Evolutionary conservation across 2,329 filamentous ascomycete genomes (phyloP).

Genomic region (Zarea fungicola): DNA sequence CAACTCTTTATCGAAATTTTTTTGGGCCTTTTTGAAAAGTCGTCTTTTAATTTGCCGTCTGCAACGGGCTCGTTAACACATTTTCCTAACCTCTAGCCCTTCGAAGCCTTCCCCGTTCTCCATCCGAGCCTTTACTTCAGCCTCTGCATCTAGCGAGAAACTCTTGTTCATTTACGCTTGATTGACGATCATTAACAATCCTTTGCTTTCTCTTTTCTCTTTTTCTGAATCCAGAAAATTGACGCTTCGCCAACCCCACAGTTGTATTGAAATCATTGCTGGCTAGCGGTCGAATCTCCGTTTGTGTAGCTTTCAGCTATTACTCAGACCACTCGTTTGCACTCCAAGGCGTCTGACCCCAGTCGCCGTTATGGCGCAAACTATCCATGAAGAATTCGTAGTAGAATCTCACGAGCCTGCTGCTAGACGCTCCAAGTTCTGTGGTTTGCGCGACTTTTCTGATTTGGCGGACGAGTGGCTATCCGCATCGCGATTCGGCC

Average conservation of each 20-base stretch:
- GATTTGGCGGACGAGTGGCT: slow-evolving; percentile 32
- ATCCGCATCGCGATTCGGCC: slow-evolving; percentile 45
- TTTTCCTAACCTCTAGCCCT: too few relatives aligned
- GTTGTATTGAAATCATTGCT: too few relatives aligned
- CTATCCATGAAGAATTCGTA: slow-evolving; percentile 13
- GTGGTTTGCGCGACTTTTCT: slow-evolving; percentile 30
- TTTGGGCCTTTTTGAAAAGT: too few relatives aligned
- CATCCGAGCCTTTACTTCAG: too few relatives aligned
- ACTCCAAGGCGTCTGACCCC: not conserved
- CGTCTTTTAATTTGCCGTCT: slow-evolving; percentile 1
- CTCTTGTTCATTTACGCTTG: too few relatives aligned
- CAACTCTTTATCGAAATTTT: not conserved
- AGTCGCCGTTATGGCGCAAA: slow-evolving; percentile 3
- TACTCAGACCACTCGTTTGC: not conserved
- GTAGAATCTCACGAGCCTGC: slow-evolving; percentile 13
- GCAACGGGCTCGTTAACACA: not conserved
- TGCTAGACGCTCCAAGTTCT: slow-evolving; percentile 24
- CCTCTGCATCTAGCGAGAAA: too few relatives aligned
- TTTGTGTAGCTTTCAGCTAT: too few relatives aligned
- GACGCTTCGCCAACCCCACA: not conserved
- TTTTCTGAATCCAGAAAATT: too few relatives aligned
- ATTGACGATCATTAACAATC: too few relatives aligned
- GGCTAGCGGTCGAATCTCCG: not conserved
- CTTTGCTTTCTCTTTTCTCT: too few relatives aligned
- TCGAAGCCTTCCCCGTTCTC: not conserved